A percentile compares a stretch with the other conserved stretches of the same genome.
These are phyloP conservation scores for Tolypocladium guangdongense DNA, from an alignment of 2,329 filamentous ascomycete species.

Conservation along the genomic window DNA sequence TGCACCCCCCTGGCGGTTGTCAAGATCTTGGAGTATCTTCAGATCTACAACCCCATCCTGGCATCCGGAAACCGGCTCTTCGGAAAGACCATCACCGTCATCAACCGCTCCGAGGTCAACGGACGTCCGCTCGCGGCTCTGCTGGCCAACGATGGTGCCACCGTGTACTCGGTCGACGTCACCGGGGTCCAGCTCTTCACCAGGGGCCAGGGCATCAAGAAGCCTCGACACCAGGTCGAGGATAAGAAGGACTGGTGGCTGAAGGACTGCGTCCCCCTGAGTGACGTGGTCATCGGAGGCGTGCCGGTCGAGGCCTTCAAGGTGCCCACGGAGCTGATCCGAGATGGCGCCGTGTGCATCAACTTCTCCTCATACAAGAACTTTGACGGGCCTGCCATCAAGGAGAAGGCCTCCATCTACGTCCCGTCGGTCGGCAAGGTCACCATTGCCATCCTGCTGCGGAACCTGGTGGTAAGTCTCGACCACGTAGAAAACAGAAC, in stretches of 20 bases:
- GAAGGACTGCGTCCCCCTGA: constrained; percentile 72
- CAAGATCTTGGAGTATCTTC: constrained; percentile 91
- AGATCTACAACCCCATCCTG: constrained; percentile 93
- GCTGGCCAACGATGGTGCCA: constrained; percentile 90
- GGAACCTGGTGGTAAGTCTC: constrained; percentile 71
- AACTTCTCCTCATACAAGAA: constrained; percentile 97
- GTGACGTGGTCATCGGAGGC: constrained; percentile 89
- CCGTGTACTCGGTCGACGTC: constrained; percentile 89
- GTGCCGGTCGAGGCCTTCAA: constrained; percentile 85
- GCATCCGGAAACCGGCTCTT: constrained; percentile 88
- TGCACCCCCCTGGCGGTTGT: constrained; percentile 94
- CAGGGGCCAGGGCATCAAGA: constrained; percentile 75
- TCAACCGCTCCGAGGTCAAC: constrained; percentile 94
- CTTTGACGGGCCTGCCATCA: constrained; percentile 74
- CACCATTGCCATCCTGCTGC: constrained; percentile 81
- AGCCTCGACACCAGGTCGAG: constrained; percentile 74
- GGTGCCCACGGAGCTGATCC: constrained; percentile 70
- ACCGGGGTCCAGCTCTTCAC: constrained; percentile 89
- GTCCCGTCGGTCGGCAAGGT: constrained; percentile 97
- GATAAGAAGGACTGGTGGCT: constrained; percentile 73
- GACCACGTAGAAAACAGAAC: not conserved
- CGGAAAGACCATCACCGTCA: constrained; percentile 88
- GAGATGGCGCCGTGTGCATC: constrained; percentile 93
- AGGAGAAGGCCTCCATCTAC: constrained; percentile 93
- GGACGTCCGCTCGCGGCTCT: constrained; percentile 85